Base-by-base conservation (phyloP, 108 stramenopile species). In the Phaeodactylum tricornutum region DNA sequence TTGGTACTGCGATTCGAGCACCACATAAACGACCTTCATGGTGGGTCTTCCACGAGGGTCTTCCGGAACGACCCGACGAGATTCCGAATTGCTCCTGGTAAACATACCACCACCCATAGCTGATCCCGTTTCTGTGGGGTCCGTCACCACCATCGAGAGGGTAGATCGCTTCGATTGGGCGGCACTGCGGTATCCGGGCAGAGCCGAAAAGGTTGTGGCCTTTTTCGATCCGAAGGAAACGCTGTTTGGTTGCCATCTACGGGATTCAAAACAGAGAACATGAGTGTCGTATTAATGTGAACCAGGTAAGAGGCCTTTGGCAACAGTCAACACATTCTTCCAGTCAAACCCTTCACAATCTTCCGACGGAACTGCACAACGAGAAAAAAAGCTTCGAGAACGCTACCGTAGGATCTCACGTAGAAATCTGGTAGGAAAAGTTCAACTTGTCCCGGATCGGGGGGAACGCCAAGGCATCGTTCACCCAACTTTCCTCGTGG, bases 1-100 rank as follows among this genome's bases (percentile, higher is more conserved):
- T 72, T 96, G 95, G 67, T 96, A 96, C 69, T 96, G 95, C 19
- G 80, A 84, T 74, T 96, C 95, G 29, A 96, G 85, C 12, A 96
- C 95, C 6, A 96, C 95, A 68, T 96, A 96, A n/a, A 94, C 93
- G 26, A 96, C 77, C 78, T 96, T 88, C 87, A 81, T 78, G 37
- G 62, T 62, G 21, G 85, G 79, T 36, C 81, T 74, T 7, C 66
- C 89, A 42, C 67, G 67, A 9, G 59, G 62, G 47, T 84, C 68
- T 48, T 88, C 92, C 19, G 92, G 92, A 30, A 87, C 76, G 47
- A 96, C 69, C 17, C 95, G 87, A 41, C 93, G 84, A 48, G 53
- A 75, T 51, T 95, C 94, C 21, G 89, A 69, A 59, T 84, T 90
- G 59, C 83, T 74, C 50, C 80, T 80, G 21, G 89, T 92, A 65